phyloP scores from a whole-genome alignment of 192 early-diverging fungal species.

The Coemansia sp. region DNA sequence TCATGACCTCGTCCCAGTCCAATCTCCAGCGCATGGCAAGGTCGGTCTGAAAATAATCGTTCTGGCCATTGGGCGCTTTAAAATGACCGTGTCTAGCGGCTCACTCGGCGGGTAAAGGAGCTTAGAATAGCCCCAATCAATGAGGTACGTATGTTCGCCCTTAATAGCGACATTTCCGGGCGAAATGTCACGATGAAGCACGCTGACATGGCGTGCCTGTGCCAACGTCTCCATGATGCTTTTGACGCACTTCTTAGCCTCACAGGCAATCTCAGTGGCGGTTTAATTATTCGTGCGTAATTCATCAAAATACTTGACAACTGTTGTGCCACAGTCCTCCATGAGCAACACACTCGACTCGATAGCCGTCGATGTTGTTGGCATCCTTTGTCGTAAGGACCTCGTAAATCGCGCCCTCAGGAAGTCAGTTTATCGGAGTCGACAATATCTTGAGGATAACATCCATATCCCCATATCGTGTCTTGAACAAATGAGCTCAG shows the following conservation, averaged over 20 bases:
- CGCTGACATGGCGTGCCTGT: constrained; percentile 8
- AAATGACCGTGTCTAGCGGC: neutral
- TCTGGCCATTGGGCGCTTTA: no score
- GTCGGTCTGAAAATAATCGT: no score
- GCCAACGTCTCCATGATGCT: neutral
- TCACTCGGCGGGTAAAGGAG: neutral
- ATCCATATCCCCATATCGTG: neutral
- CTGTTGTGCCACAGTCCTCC: constrained; percentile 12
- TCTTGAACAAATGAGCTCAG: neutral
- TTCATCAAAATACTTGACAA: neutral
- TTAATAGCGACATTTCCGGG: constrained; percentile 14
- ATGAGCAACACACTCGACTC: constrained; percentile 15
- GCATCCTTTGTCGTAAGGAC: constrained; percentile 1
- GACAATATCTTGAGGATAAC: constrained; percentile 10
- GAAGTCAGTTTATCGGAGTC: neutral
- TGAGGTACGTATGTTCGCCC: neutral
- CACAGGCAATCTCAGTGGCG: neutral
- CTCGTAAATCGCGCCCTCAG: constrained; percentile 18
- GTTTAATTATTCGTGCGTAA: no score
- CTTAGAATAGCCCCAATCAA: constrained; percentile 20
- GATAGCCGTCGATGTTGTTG: neutral
- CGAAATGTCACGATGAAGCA: constrained; percentile 20
- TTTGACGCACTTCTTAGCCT: neutral
- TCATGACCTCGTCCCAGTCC: neutral
- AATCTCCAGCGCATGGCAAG: neutral